phyloP scores from a whole-genome alignment of 2,329 filamentous ascomycete species.

The Annulohypoxylon truncatum region DNA sequence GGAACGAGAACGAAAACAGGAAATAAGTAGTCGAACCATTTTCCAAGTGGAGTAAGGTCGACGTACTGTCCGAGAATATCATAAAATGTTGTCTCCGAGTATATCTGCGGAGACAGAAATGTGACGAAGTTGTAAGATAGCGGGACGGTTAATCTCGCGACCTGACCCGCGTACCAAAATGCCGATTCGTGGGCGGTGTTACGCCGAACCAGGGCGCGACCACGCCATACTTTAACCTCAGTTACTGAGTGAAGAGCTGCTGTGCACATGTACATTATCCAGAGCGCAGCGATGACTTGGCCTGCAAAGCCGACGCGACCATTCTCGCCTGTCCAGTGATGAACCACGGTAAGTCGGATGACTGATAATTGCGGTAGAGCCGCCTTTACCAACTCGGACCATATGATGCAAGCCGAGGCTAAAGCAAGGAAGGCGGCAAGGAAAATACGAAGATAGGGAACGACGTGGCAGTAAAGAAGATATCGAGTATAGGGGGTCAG shows the following conservation, averaged over 20 bases:
- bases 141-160: slow-evolving; percentile 91
- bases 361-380: slow-evolving; percentile 80
- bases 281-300: slow-evolving; percentile 84
- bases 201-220: slow-evolving; percentile 86
- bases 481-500: slow-evolving; percentile 87
- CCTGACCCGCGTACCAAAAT: slow-evolving; percentile 94
- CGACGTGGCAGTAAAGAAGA: slow-evolving; percentile 76
- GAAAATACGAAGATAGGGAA: slow-evolving; percentile 74
- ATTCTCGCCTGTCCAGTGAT: slow-evolving; percentile 76
- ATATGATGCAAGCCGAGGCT: slow-evolving; percentile 86
- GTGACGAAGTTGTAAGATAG: slow-evolving; percentile 97
- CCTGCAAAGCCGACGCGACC: slow-evolving; percentile 86
- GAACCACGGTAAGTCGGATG: slow-evolving; percentile 74
- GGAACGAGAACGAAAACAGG: slow-evolving; percentile 89
- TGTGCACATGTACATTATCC: slow-evolving; percentile 96
- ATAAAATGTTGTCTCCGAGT: slow-evolving; percentile 85
- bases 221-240: slow-evolving; percentile 97
- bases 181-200: slow-evolving; percentile 94
- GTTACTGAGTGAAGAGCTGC: slow-evolving; percentile 88
- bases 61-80: slow-evolving; percentile 85
- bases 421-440: slow-evolving; percentile 75
- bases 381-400: slow-evolving; percentile 93
- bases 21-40: slow-evolving; percentile 88
- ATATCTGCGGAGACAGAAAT: slow-evolving; percentile 79
- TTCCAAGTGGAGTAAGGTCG: slow-evolving; percentile 82